Percentiles rank a stretch among this genome's conserved stretches.
phyloP scores from a whole-genome alignment of 2,329 filamentous ascomycete species.

The Fusarium sp. region DNA sequence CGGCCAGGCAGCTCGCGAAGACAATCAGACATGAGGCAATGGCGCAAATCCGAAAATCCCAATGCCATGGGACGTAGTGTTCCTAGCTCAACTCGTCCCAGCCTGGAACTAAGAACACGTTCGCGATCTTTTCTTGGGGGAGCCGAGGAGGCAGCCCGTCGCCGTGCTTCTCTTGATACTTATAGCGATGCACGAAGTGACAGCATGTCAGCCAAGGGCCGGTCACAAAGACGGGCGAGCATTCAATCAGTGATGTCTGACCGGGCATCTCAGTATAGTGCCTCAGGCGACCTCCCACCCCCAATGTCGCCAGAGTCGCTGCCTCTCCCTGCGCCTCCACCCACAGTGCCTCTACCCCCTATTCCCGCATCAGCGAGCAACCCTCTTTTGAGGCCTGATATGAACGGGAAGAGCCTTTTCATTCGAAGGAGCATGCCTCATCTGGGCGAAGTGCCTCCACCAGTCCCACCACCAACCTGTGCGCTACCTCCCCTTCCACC shows the following conservation, averaged over 20 bases:
- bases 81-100: constrained; percentile 21
- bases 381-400: constrained; percentile 35
- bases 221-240: constrained; percentile 44
- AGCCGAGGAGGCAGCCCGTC: constrained; percentile 36
- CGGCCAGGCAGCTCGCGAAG: constrained; percentile 43
- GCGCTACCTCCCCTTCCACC: constrained; percentile 64
- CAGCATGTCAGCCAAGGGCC: constrained; percentile 31
- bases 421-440: constrained; percentile 63
- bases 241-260: constrained; percentile 45
- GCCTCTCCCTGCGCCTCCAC: constrained; percentile 45
- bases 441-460: constrained; percentile 61
- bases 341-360: constrained; percentile 46
- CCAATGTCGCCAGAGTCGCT: constrained; percentile 39
- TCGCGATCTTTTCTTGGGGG: constrained; percentile 34
- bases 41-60: constrained; percentile 41
- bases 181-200: constrained; percentile 41
- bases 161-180: constrained; percentile 49
- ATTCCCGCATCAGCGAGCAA: constrained; percentile 44
- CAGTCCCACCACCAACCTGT: constrained; percentile 64
- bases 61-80: constrained; percentile 18
- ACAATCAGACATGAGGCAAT: constrained; percentile 47
- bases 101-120: constrained; percentile 32
- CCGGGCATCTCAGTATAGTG: constrained; percentile 36
- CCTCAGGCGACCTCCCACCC: constrained; percentile 39
- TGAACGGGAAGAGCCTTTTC: constrained; percentile 38